A percentile compares a stretch with the other conserved stretches of the same genome.
phyloP scores from a whole-genome alignment of 2,329 filamentous ascomycete genomes.

The Sporothrix phasma region DNA sequence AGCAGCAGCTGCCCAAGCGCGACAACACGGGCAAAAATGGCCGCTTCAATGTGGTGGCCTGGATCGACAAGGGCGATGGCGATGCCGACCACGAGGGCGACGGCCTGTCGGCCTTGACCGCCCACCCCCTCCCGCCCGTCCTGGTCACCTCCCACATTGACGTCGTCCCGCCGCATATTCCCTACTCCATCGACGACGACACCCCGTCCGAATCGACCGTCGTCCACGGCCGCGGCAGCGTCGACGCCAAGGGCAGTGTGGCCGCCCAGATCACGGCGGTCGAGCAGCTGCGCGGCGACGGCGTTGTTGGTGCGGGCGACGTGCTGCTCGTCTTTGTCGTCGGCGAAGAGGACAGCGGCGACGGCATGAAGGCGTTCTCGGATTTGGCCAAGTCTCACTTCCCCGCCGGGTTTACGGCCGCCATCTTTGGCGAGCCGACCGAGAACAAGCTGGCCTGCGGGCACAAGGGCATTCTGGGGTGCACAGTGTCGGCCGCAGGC shows the following conservation, averaged over 20 bases:
- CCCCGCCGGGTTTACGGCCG: slow-evolving; percentile 44
- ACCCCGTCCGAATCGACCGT: slow-evolving; percentile 33
- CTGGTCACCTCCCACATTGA: slow-evolving; percentile 79
- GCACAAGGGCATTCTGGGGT: slow-evolving; percentile 75
- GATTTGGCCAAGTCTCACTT: slow-evolving; percentile 22
- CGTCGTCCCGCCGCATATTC: slow-evolving; percentile 61
- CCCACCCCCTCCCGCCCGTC: slow-evolving; percentile 36
- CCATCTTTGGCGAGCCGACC: slow-evolving; percentile 90
- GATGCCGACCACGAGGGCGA: slow-evolving; percentile 24
- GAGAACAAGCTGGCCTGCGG: slow-evolving; percentile 79
- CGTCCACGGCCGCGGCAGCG: slow-evolving; percentile 64
- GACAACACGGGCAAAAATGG: slow-evolving; percentile 24
- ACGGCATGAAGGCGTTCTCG: slow-evolving; percentile 61
- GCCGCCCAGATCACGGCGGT: slow-evolving; percentile 66
- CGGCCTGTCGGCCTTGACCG: not conserved
- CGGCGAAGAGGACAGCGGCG: slow-evolving; percentile 71
- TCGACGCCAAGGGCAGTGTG: slow-evolving; percentile 61
- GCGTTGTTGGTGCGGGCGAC: slow-evolving; percentile 32
- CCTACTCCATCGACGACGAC: slow-evolving; percentile 49
- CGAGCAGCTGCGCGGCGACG: slow-evolving; percentile 38
- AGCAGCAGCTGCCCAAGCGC: slow-evolving; percentile 31
- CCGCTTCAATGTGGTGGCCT: slow-evolving; percentile 72
- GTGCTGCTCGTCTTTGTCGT: slow-evolving; percentile 59
- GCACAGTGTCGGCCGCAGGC: slow-evolving; percentile 58
- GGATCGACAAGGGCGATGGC: slow-evolving; percentile 33